Conservation (phyloP, 2,329 filamentous ascomycete genomes). For the Shiraia bambusicola region DNA sequence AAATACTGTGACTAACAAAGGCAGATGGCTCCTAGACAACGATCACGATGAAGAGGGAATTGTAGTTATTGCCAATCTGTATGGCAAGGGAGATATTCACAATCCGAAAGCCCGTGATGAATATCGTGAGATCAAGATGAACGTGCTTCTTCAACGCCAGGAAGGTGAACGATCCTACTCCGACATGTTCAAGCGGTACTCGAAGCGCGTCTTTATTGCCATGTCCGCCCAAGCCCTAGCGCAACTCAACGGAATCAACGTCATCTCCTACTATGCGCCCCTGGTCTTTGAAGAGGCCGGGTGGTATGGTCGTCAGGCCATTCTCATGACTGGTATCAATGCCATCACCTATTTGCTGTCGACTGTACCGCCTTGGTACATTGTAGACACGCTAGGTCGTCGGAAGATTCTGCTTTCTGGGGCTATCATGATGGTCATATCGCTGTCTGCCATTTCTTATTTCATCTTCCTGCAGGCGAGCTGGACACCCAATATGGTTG, state of each 20-base stretch:
- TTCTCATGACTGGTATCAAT: slow-evolving; percentile 97
- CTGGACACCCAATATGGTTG: slow-evolving; percentile 79
- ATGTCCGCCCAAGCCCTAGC: slow-evolving; percentile 97
- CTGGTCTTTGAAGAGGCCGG: slow-evolving; percentile 95
- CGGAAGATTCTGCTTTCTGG: slow-evolving; percentile 87
- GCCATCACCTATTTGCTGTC: slow-evolving; percentile 87
- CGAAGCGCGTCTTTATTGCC: slow-evolving; percentile 91
- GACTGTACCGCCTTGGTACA: slow-evolving; percentile 94
- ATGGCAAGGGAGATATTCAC: slow-evolving; percentile 93
- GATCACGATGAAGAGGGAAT: slow-evolving; percentile 98
- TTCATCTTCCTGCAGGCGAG: slow-evolving; percentile 86
- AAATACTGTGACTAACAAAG: slow-evolving; percentile 7
- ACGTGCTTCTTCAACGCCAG: slow-evolving; percentile 87
- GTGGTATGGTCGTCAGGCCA: slow-evolving; percentile 87
- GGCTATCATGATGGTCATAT: slow-evolving; percentile 84
- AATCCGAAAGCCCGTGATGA: slow-evolving; percentile 90
- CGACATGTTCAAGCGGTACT: slow-evolving; percentile 95
- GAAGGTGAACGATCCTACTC: slow-evolving; percentile 89
- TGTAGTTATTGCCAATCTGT: slow-evolving; percentile 95
- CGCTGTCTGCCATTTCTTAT: slow-evolving; percentile 88
- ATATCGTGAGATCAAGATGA: slow-evolving; percentile 98
- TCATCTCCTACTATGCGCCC: slow-evolving; percentile 98
- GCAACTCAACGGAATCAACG: slow-evolving; percentile 98
- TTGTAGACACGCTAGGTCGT: slow-evolving; percentile 89
- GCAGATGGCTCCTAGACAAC: slow-evolving; percentile 92